These are phyloP conservation scores for Sporisorium exsertum DNA, from an alignment of 1,284 basidiomycete species.

Conservation along the genomic window DNA sequence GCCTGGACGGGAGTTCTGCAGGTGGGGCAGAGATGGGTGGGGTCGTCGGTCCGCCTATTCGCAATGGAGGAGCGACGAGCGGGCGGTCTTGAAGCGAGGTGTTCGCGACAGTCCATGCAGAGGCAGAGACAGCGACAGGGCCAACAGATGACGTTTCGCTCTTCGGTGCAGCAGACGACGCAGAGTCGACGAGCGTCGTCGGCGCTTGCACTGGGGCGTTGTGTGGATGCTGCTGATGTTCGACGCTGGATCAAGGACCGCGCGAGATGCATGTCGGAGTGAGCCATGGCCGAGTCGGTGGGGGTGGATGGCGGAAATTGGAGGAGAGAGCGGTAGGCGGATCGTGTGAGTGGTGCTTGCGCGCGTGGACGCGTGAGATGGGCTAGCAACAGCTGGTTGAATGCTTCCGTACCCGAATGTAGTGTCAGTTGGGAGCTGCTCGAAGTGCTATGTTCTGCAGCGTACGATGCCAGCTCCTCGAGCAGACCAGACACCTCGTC, in stretches of 20 bases:
- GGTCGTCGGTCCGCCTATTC: conserved; percentile 3
- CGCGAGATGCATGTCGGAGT: conserved; percentile 24
- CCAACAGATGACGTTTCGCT: conserved; percentile 64
- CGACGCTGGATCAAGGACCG: conserved; percentile 24
- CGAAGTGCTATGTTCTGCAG: conserved; percentile 6
- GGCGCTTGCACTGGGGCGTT: neutral
- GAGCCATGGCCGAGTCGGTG: neutral
- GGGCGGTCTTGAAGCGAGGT: conserved; percentile 54
- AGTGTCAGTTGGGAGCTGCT: conserved; percentile 18
- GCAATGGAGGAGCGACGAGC: conserved; percentile 12
- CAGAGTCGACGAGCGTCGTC: conserved; percentile 42
- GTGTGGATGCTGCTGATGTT: neutral
- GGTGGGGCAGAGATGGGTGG: conserved; percentile 56
- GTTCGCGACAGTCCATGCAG: conserved; percentile 63
- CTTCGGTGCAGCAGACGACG: conserved; percentile 44
- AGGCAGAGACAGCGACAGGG: conserved; percentile 67
- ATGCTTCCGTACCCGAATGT: conserved; percentile 27
- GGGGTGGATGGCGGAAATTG: neutral
- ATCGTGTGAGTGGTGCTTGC: conserved; percentile 48
- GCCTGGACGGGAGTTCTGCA: conserved; percentile 60
- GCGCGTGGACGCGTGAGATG: conserved; percentile 34
- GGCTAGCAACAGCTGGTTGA: conserved; percentile 49
- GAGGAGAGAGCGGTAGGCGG: conserved; percentile 34
- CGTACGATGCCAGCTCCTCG: conserved; percentile 17
- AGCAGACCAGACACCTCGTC: conserved; percentile 34